These are phyloP conservation scores for Polytrichum formosum DNA, from an alignment of 225 moss, liverwort and hornwort genomes.

Conservation along the genomic window DNA sequence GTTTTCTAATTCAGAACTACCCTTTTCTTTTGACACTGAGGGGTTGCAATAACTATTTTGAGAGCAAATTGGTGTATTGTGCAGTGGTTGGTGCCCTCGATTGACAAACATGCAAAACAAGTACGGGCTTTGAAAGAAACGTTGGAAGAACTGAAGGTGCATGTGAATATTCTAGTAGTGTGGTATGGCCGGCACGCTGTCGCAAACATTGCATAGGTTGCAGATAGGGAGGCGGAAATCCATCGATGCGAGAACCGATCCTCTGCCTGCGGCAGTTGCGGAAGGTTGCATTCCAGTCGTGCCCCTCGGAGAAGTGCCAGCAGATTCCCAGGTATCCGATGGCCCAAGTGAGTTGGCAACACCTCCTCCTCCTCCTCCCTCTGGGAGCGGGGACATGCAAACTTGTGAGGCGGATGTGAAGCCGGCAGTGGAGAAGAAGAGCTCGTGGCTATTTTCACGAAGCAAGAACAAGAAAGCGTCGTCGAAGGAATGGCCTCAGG, in stretches of 20 bases:
- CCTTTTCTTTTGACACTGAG: too few relatives aligned
- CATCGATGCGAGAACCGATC: constrained; percentile 13
- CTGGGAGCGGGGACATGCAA: background rate
- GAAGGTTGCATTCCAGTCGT: constrained; percentile 8
- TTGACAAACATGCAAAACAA: too few relatives aligned
- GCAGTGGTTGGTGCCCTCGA: too few relatives aligned
- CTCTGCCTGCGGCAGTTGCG: background rate
- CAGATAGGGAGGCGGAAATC: constrained; percentile 38
- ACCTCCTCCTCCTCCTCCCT: constrained; percentile 1
- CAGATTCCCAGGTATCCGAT: constrained; percentile 23
- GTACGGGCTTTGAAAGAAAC: too few relatives aligned
- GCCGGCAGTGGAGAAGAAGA: constrained; percentile 27
- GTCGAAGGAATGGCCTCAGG: constrained; percentile 26
- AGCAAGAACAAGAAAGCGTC: constrained; percentile 34
- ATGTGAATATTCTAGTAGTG: background rate
- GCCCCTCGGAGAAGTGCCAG: constrained; percentile 10
- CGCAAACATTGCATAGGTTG: constrained; percentile 41
- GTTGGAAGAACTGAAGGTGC: too few relatives aligned
- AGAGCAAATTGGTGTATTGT: too few relatives aligned
- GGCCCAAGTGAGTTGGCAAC: constrained; percentile 16
- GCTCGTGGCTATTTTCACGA: constrained; percentile 40
- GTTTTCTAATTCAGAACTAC: too few relatives aligned
- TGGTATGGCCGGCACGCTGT: constrained; percentile 45
- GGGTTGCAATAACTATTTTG: too few relatives aligned
- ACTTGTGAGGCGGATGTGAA: constrained; percentile 13